These are phyloP conservation scores for Pichia sp. DNA, from an alignment of 1,139 yeast genomes.

Conservation along the genomic window DNA sequence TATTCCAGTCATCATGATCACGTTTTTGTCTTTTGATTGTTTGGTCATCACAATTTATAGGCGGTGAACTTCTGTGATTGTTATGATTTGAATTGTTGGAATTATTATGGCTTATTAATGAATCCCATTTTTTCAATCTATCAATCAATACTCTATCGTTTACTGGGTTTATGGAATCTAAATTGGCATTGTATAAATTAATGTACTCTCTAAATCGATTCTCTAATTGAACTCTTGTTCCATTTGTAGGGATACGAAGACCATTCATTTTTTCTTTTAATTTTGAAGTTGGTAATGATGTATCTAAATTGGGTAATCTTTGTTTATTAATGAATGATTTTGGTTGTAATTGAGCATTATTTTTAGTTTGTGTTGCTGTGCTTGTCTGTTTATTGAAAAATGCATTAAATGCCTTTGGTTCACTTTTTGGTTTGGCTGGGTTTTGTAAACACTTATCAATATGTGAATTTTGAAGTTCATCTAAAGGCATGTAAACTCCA, in stretches of 20 bases:
- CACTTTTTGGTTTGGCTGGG: not conserved
- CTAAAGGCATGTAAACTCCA: constrained; percentile 46
- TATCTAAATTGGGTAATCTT: constrained; percentile 44
- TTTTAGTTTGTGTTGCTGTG: not conserved
- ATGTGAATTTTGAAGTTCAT: constrained; percentile 56
- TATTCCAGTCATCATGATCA: constrained; percentile 45
- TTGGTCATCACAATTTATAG: constrained; percentile 2
- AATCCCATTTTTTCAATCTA: constrained; percentile 66
- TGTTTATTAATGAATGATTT: constrained; percentile 14
- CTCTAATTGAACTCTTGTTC: constrained; percentile 59
- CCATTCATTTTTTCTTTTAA: constrained; percentile 54
- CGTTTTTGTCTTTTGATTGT: constrained; percentile 18
- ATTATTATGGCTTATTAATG: constrained; percentile 20
- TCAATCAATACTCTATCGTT: constrained; percentile 47
- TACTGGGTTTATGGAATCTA: constrained; percentile 68
- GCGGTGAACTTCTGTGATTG: not conserved
- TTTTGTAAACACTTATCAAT: constrained; percentile 57
- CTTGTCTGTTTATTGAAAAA: constrained; percentile 10
- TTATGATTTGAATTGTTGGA: not conserved
- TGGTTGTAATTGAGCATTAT: constrained; percentile 21
- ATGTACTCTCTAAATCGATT: constrained; percentile 73
- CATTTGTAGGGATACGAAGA: constrained; percentile 52
- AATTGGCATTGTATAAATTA: constrained; percentile 74
- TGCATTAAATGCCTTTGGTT: constrained; percentile 3
- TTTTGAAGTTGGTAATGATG: constrained; percentile 50